phyloP scores from a whole-genome alignment of 2,329 filamentous ascomycete genomes.

The Aspergillus ochraceus region DNA sequence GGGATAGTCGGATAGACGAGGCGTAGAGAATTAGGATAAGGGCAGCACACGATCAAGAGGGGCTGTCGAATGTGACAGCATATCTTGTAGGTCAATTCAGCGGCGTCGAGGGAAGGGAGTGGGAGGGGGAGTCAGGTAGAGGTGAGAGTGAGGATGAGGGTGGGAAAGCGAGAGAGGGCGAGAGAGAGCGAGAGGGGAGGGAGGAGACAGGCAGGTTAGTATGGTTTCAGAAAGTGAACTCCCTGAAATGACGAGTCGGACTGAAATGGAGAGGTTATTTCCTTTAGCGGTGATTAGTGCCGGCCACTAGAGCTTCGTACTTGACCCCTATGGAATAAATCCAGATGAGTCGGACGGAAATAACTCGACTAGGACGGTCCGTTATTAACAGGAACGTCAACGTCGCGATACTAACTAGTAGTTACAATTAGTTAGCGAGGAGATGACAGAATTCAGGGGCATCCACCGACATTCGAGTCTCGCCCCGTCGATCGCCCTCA shows the following conservation, averaged over 20 bases:
- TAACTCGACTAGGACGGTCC: not conserved
- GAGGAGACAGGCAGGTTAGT: constrained; percentile 2
- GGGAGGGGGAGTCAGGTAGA: too few relatives aligned
- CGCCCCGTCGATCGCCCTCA: constrained; percentile 30
- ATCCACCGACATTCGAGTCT: constrained; percentile 17
- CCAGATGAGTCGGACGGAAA: not conserved
- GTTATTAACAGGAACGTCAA: not conserved
- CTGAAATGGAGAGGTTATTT: not conserved
- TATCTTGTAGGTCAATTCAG: constrained; percentile 8
- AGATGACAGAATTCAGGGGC: constrained; percentile 10
- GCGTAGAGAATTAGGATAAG: constrained; percentile 13
- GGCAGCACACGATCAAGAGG: constrained; percentile 15
- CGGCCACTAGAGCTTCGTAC: not conserved
- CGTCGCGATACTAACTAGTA: not conserved
- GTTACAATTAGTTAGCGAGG: too few relatives aligned
- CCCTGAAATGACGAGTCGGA: not conserved
- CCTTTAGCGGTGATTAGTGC: not conserved
- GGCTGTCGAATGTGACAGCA: constrained; percentile 17
- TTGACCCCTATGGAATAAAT: not conserved
- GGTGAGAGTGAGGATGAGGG: not conserved
- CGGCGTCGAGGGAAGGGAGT: not conserved
- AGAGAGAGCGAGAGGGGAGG: constrained; percentile 4
- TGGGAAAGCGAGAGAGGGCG: constrained; percentile 1
- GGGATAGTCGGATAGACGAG: not conserved
- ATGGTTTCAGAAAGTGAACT: not conserved